Evolutionary conservation across 148 eudicot species (phyloP), one percentile per base, ranked within the genome.

Genomic region (Nepenthes gracilis): DNA sequence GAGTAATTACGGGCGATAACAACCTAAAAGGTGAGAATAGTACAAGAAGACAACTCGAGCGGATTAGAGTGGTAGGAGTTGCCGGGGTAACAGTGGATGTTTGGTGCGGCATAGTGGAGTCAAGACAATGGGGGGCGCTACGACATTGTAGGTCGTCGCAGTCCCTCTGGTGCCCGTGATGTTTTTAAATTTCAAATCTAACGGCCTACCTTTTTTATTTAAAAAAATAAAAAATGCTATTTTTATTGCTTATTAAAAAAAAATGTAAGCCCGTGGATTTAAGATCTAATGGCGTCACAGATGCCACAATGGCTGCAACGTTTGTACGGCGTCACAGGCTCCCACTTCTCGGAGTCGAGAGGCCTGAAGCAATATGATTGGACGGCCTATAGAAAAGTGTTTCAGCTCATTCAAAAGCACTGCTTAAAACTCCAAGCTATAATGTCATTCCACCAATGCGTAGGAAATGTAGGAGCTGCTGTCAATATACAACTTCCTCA

Each of bases 61-160:
- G 79, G 62, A 80, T 90, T 36, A 85, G 67, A 62, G 70, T 49
- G 35, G 85, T 86, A 34, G 86, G 74, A 1, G 81, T 85, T 47
- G 97, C 87, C 66, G 95, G 95, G 60, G 77, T 90, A 12, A 90
- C 87, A 95, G 77, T 87, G 47, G 95, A 87, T 64, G 92, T 90
- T 12, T 90, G 97, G 97, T 87, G 97, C 92, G 95, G 97, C 4
- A 81, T 87, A 10, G 78, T 85, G 4, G 95, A 90, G 73, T 64
- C 89, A 0, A 23, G 23, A 0, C 23, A 23, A 23, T 23, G 23
- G 23, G 23, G 23, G 23, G 0, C 23, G 23, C 23, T 23, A 0
- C 23, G 0, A 23, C 23, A 0, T 23, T 0, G 23, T 23, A 23
- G 23, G 23, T 23, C 23, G 0, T 23, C 23, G 0, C 23, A 23